Evolutionary conservation across 2,329 filamentous ascomycete species (phyloP).

Genomic region (Penicillium sp.): DNA sequence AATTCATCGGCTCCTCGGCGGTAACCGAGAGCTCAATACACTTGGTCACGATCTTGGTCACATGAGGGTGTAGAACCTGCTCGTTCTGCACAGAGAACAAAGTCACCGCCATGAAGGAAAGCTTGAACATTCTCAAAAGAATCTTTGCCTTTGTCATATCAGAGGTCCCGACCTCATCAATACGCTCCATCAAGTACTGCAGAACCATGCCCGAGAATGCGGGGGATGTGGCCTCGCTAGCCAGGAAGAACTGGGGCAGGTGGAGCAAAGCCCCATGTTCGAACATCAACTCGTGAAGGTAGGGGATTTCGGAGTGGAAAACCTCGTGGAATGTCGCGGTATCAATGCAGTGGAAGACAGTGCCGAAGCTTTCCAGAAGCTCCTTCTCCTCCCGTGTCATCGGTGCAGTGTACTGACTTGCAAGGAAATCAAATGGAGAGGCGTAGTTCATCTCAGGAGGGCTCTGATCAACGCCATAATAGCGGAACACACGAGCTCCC

Average conservation of each 20-base stretch:
- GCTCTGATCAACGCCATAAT: conserved; percentile 88
- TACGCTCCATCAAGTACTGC: conserved; percentile 94
- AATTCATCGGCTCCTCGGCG: conserved; percentile 97
- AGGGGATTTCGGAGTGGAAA: conserved; percentile 95
- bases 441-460: conserved; percentile 70
- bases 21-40: conserved; percentile 95
- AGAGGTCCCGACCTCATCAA: conserved; percentile 89
- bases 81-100: conserved; percentile 94
- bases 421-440: conserved; percentile 87
- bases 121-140: conserved; percentile 88
- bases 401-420: conserved; percentile 91
- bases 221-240: conserved; percentile 96
- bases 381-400: conserved; percentile 97
- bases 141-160: conserved; percentile 94
- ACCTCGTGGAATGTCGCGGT: conserved; percentile 98
- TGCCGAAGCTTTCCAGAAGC: conserved; percentile 93
- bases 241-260: conserved; percentile 95
- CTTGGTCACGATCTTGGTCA: conserved; percentile 95
- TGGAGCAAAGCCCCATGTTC: conserved; percentile 92
- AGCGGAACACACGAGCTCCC: conserved; percentile 92
- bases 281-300: conserved; percentile 96
- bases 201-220: conserved; percentile 98
- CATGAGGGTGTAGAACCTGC: conserved; percentile 89
- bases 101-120: conserved; percentile 99
- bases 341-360: conserved; percentile 97